phyloP scores from a whole-genome alignment of 768 basidiomycete genomes.

The Leccinum disarticulatum region DNA sequence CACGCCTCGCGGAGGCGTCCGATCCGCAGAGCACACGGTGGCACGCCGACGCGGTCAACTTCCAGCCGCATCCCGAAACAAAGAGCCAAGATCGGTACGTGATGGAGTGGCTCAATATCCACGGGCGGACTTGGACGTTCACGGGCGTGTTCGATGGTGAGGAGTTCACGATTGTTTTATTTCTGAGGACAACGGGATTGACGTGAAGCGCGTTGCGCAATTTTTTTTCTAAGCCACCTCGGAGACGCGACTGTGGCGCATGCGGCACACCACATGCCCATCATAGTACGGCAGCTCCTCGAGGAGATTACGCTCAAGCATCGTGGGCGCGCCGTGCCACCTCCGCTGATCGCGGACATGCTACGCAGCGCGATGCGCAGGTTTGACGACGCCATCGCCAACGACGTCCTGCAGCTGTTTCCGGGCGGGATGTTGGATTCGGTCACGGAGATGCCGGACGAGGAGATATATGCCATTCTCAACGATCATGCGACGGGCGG shows the following conservation, averaged over 20 bases:
- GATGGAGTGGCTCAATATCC: constrained; percentile 54
- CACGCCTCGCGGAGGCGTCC: constrained; percentile 48
- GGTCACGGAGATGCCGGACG: constrained; percentile 51
- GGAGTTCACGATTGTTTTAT: constrained; percentile 20
- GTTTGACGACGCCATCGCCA: constrained; percentile 67
- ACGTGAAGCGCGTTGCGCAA: constrained; percentile 8
- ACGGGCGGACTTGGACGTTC: constrained; percentile 59
- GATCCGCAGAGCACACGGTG: constrained; percentile 47
- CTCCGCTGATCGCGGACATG: constrained; percentile 52
- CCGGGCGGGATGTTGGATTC: constrained; percentile 48
- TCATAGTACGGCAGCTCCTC: constrained; percentile 62
- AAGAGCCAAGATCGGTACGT: constrained; percentile 66
- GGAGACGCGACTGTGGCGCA: constrained; percentile 71
- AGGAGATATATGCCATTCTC: constrained; percentile 56
- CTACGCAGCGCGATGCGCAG: constrained; percentile 58
- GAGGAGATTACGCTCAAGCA: constrained; percentile 41
- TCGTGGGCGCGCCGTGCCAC: constrained; percentile 39
- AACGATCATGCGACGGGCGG: constrained; percentile 62
- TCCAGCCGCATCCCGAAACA: constrained; percentile 57
- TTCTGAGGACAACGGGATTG: neutral
- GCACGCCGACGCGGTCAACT: constrained; percentile 62
- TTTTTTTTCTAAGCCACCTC: constrained; percentile 48
- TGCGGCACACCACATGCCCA: constrained; percentile 65
- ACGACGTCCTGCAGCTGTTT: constrained; percentile 63
- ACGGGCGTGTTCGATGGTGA: constrained; percentile 71